phyloP scores from a whole-genome alignment of 257 asterid species.

The Solanum chiquidenum region DNA sequence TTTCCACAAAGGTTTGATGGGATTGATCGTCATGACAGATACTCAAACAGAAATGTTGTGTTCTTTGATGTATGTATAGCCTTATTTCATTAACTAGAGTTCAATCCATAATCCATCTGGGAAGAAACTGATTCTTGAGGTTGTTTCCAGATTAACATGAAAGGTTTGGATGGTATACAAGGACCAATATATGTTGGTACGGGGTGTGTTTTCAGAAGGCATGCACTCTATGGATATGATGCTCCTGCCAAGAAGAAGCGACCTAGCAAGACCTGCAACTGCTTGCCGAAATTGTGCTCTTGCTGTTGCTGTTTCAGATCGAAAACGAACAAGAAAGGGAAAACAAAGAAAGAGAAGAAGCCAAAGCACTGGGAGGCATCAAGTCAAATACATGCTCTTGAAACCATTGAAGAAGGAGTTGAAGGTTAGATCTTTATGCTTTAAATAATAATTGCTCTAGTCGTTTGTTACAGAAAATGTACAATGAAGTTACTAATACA shows the following conservation, averaged over 20 bases:
- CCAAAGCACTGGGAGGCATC: constrained; percentile 73
- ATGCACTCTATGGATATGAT: constrained; percentile 74
- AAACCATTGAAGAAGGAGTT: constrained; percentile 76
- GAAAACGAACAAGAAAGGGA: constrained; percentile 44
- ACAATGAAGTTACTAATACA: not conserved
- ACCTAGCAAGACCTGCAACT: constrained; percentile 85
- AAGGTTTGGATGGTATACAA: constrained; percentile 93
- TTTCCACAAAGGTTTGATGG: constrained; percentile 95
- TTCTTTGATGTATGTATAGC: constrained; percentile 73
- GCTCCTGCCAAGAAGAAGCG: constrained; percentile 70
- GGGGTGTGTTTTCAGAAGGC: constrained; percentile 86
- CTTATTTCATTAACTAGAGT: not conserved
- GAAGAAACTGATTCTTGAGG: constrained; percentile 6
- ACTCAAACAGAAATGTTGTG: constrained; percentile 81
- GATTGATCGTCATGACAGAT: constrained; percentile 77
- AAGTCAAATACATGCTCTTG: constrained; percentile 87
- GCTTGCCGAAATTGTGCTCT: constrained; percentile 85
- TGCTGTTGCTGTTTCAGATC: constrained; percentile 41
- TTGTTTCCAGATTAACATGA: constrained; percentile 75
- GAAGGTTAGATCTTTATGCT: constrained; percentile 32
- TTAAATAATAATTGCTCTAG: not conserved
- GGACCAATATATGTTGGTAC: constrained; percentile 97
- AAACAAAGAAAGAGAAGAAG: constrained; percentile 49
- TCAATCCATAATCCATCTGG: not conserved
- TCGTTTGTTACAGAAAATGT: not conserved